phyloP scores from a whole-genome alignment of 1,139 yeast genomes.

The Zhuliangozyma blackwelliae region DNA sequence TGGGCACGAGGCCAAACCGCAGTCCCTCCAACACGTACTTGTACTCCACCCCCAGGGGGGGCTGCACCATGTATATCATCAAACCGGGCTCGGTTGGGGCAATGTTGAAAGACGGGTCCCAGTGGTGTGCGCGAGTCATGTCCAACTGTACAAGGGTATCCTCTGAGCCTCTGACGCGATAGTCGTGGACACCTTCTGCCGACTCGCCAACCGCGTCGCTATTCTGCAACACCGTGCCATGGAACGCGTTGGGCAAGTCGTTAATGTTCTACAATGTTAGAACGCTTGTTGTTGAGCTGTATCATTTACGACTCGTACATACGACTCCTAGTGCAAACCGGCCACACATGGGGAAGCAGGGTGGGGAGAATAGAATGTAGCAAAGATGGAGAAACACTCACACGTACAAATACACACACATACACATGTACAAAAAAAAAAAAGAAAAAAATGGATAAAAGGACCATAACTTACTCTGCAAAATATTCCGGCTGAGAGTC shows the following conservation, averaged over 20 bases:
- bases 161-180: slow-evolving; percentile 4
- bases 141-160: slow-evolving; percentile 8
- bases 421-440: no score
- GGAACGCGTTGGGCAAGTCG: slow-evolving; percentile 29
- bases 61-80: slow-evolving; percentile 21
- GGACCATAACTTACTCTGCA: neutral
- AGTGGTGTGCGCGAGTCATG: slow-evolving; percentile 8
- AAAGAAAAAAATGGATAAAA: no score
- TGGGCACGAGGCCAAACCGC: slow-evolving; percentile 41
- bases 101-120: slow-evolving; percentile 31
- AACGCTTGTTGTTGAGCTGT: slow-evolving; percentile 1
- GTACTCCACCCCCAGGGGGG: slow-evolving; percentile 6
- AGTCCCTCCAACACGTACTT: slow-evolving; percentile 32
- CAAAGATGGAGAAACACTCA: no score
- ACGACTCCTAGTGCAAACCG: slow-evolving; percentile 41
- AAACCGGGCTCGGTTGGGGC: slow-evolving; percentile 39
- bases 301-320: slow-evolving; percentile 16
- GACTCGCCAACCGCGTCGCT: slow-evolving; percentile 1
- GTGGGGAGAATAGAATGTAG: neutral
- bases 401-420: no score
- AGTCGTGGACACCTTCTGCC: slow-evolving; percentile 4
- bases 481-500: slow-evolving; percentile 23
- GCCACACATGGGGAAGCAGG: slow-evolving; percentile 33
- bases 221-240: slow-evolving; percentile 6
- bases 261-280: slow-evolving; percentile 19